Percentiles rank a stretch among this genome's conserved stretches.
These are phyloP conservation scores for Zostera marina DNA, from an alignment of 116 monocot genomes.

Conservation along the genomic window DNA sequence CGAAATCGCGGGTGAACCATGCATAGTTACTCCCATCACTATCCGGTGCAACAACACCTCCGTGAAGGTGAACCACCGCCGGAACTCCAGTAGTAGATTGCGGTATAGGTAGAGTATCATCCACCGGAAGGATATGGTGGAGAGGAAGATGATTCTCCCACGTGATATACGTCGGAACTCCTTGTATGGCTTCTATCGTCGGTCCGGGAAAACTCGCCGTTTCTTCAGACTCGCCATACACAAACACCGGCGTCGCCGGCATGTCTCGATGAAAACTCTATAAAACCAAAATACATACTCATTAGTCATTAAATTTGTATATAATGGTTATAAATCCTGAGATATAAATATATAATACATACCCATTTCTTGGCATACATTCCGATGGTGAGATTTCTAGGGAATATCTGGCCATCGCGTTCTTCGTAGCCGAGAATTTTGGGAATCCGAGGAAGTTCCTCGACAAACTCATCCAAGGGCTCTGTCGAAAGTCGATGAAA, in stretches of 20 bases:
- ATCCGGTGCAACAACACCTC: constrained; percentile 35
- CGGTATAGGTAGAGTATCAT: constrained; percentile 34
- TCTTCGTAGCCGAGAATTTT: no score
- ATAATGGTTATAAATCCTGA: no score
- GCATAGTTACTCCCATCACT: constrained; percentile 50
- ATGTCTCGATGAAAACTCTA: constrained; percentile 76
- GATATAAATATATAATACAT: no score
- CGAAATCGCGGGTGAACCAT: constrained; percentile 57
- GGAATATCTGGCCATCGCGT: no score
- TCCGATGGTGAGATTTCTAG: no score
- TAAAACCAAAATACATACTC: no score
- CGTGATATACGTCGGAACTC: constrained; percentile 30
- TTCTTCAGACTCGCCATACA: constrained; percentile 28
- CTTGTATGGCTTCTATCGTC: constrained; percentile 53
- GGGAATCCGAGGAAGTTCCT: no score
- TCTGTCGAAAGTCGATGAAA: no score
- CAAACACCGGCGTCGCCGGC: constrained; percentile 42
- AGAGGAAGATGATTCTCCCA: constrained; percentile 64
- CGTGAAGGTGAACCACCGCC: constrained; percentile 75
- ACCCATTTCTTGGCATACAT: no score
- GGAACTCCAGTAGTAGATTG: constrained; percentile 32
- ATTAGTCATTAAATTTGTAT: no score
- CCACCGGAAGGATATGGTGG: constrained; percentile 49
- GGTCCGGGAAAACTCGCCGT: constrained; percentile 61
- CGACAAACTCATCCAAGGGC: no score